Evolutionary conservation across 768 basidiomycete species (phyloP).

Genomic region (Sistotremastrum suecicum): DNA sequence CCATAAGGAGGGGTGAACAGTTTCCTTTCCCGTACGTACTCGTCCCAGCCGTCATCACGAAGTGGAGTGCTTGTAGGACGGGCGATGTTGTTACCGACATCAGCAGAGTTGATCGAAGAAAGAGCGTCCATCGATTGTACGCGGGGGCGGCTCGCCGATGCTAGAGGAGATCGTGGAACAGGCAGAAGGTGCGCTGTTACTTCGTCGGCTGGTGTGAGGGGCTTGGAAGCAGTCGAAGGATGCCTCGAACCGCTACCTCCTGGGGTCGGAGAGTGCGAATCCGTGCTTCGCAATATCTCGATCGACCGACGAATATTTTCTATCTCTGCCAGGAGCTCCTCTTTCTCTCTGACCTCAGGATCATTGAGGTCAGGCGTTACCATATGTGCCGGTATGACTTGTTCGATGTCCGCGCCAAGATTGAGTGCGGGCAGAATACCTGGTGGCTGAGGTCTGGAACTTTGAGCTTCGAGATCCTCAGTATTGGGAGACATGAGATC

Average conservation of each 20-base stretch:
- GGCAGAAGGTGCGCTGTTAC: constrained; percentile 47
- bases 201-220: constrained; percentile 26
- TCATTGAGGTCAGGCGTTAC: constrained; percentile 32
- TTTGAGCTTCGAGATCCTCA: constrained; percentile 43
- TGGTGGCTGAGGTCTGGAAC: constrained; percentile 27
- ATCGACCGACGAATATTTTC: constrained; percentile 69
- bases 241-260: constrained; percentile 13
- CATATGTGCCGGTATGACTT: constrained; percentile 59
- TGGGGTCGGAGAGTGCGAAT: constrained; percentile 41
- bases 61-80: constrained; percentile 65
- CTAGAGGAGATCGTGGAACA: constrained; percentile 32
- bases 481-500: constrained; percentile 55
- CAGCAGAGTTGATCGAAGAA: constrained; percentile 26
- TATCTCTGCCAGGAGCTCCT: constrained; percentile 63
- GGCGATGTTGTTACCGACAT: constrained; percentile 38
- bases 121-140: constrained; percentile 59
- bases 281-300: constrained; percentile 39
- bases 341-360: constrained; percentile 46
- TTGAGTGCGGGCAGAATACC: constrained; percentile 58
- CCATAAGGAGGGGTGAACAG: constrained; percentile 75
- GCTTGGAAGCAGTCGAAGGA: constrained; percentile 40
- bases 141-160: constrained; percentile 44
- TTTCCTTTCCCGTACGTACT: constrained; percentile 74
- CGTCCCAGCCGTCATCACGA: constrained; percentile 72
- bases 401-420: constrained; percentile 59